Evolutionary conservation across 1,139 yeast species (phyloP).

Genomic region (Pichia sp.): DNA sequence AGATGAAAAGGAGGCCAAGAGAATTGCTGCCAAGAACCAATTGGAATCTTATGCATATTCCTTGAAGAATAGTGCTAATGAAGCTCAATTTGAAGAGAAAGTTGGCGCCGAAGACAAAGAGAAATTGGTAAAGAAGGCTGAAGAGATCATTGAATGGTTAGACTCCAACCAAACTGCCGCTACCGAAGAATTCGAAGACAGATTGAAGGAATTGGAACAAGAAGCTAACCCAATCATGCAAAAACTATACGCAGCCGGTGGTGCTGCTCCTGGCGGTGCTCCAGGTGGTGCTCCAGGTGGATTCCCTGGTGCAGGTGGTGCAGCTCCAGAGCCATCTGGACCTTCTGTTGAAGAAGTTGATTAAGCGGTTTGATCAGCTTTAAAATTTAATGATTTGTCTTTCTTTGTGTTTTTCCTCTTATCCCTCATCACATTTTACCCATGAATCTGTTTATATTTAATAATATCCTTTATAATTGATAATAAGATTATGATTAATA

Average conservation of each 20-base stretch:
- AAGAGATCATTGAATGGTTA: slow-evolving; percentile 48
- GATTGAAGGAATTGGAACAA: slow-evolving; percentile 61
- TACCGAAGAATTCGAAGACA: slow-evolving; percentile 54
- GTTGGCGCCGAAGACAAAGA: slow-evolving; percentile 44
- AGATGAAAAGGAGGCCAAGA: slow-evolving; percentile 77
- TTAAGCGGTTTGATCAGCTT: slow-evolving; percentile 30
- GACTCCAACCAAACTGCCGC: slow-evolving; percentile 50
- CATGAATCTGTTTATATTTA: slow-evolving; percentile 3
- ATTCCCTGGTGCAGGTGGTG: slow-evolving; percentile 30
- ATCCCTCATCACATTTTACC: neutral
- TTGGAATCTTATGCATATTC: slow-evolving; percentile 56
- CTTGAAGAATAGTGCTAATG: slow-evolving; percentile 41
- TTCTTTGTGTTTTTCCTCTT: neutral
- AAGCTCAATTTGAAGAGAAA: slow-evolving; percentile 50
- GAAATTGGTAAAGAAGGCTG: slow-evolving; percentile 40
- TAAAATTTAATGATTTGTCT: neutral
- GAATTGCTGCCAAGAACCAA: slow-evolving; percentile 63
- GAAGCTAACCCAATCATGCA: slow-evolving; percentile 64
- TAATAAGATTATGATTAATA: neutral
- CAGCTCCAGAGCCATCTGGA: slow-evolving; percentile 44
- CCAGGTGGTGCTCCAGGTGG: slow-evolving; percentile 36
- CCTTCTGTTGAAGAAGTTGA: slow-evolving; percentile 77
- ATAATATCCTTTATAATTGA: neutral
- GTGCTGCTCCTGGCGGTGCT: slow-evolving; percentile 37
- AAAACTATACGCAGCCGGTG: slow-evolving; percentile 59